Evolutionary conservation across 352 stramenopile genomes (phyloP).

Genomic region (Paralagenidium karlingii): DNA sequence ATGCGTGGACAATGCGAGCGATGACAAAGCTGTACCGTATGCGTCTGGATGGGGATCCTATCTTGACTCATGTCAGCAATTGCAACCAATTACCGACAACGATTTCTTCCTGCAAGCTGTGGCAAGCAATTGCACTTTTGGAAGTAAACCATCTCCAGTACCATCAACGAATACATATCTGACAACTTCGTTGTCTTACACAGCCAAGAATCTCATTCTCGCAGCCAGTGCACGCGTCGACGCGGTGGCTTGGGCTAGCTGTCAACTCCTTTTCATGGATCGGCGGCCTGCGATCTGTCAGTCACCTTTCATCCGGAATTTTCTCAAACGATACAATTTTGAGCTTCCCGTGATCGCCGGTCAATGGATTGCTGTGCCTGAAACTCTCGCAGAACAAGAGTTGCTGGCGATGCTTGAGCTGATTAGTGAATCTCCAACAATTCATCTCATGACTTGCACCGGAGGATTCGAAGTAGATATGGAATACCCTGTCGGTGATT

Average conservation of each 20-base stretch:
- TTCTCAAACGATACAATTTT: not conserved
- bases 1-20: too few relatives aligned
- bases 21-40: too few relatives aligned
- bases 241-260: conserved; percentile 5
- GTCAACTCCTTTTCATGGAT: conserved; percentile 1
- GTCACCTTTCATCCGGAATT: conserved; percentile 1
- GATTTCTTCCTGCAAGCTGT: conserved; percentile 7
- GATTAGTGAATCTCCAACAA: conserved; percentile 25
- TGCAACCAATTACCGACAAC: conserved; percentile 1
- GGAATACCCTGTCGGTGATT: too few relatives aligned
- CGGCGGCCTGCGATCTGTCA: conserved; percentile 4
- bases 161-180: too few relatives aligned
- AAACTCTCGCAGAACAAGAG: conserved; percentile 37
- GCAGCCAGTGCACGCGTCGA: not conserved
- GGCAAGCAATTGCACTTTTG: conserved; percentile 12
- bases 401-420: conserved; percentile 28
- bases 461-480: too few relatives aligned
- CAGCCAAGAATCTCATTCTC: conserved; percentile 7
- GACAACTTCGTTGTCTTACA: conserved; percentile 1
- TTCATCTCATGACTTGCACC: too few relatives aligned
- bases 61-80: conserved; percentile 4
- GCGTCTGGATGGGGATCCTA: conserved; percentile 7
- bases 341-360: conserved; percentile 1
- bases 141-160: too few relatives aligned
- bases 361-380: conserved; percentile 14